Base-by-base conservation (phyloP, 331 rosid species). In the Malus hybrid region DNA sequence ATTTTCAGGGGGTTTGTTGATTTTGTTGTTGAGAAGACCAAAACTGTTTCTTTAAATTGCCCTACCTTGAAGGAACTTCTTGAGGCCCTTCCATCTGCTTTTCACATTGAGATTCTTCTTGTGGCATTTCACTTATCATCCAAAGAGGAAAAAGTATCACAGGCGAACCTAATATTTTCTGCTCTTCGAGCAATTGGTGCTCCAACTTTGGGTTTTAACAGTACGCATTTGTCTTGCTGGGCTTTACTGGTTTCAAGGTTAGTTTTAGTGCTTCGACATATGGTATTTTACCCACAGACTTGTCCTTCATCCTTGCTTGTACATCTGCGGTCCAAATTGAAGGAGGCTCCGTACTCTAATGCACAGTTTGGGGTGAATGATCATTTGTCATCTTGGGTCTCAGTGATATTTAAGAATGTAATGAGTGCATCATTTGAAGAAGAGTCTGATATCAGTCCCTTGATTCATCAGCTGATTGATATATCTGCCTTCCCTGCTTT, bases 111-210 rank as follows among this genome's bases (percentile, higher is more conserved):
- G 88, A 88, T 95, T 73, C 93, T 95, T 85, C 98, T 95, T 44
- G 85, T 95, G 90, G 99, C 98, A 78, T 95, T 95, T 81, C 93
- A 95, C 86, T 84, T 95, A 82, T 92, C 98, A 4, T 80, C 92
- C 16, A 86, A 86, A 65, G 93, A 62, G 64, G 99, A 95, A 77
- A 95, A 92, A 85, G 87, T 78, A 71, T 80, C 70, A 69, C 86
- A 86, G 78, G 89, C 88, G 27, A 85, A 86, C 80, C 78, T 86
- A 70, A 66, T 90, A 22, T 89, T 84, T 82, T 85, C 93, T 73
- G 80, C 90, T 74, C 86, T 95, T 73, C 86, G 70, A 84, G 83
- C 80, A 33, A 76, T 89, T 79, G 91, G 87, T 77, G 79, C 83
- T 59, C 86, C 80, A 4, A 48, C 77, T 52, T 62, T 75, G 59